Evolutionary conservation across 2,329 filamentous ascomycete species (phyloP).

Genomic region (Aureobasidium vineae): DNA sequence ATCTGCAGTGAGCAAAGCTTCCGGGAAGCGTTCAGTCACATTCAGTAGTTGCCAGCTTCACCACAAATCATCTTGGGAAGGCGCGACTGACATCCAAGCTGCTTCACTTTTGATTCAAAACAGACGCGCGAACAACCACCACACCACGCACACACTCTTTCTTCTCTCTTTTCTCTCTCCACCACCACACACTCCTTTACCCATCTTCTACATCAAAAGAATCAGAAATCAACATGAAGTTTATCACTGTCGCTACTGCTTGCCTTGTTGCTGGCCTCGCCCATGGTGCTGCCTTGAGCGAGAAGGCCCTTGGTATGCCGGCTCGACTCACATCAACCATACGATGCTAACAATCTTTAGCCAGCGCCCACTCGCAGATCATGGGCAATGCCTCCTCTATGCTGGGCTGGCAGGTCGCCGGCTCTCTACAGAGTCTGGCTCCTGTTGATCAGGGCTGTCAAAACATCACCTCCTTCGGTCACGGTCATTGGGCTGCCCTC

Average conservation of each 20-base stretch:
- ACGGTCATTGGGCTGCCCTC: conserved; percentile 30
- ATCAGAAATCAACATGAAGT: conserved; percentile 2
- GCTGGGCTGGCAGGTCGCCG: conserved; percentile 37
- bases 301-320: neutral
- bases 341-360: neutral
- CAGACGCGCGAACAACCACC: neutral
- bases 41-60: neutral
- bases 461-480: conserved; percentile 29
- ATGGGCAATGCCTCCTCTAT: conserved; percentile 32
- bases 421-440: conserved; percentile 28
- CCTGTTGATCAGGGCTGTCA: conserved; percentile 30
- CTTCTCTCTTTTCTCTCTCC: neutral
- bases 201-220: neutral
- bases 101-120: conserved; percentile 2
- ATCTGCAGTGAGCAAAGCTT: neutral
- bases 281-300: neutral
- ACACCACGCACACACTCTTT: neutral
- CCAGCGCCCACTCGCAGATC: conserved; percentile 20
- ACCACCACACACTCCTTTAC: neutral
- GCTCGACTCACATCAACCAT: neutral
- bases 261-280: neutral
- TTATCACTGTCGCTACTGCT: neutral
- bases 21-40: neutral
- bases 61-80: neutral
- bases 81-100: neutral